These are phyloP conservation scores for Boletus tomentosulus DNA, from an alignment of 768 basidiomycete species.

Conservation along the genomic window DNA sequence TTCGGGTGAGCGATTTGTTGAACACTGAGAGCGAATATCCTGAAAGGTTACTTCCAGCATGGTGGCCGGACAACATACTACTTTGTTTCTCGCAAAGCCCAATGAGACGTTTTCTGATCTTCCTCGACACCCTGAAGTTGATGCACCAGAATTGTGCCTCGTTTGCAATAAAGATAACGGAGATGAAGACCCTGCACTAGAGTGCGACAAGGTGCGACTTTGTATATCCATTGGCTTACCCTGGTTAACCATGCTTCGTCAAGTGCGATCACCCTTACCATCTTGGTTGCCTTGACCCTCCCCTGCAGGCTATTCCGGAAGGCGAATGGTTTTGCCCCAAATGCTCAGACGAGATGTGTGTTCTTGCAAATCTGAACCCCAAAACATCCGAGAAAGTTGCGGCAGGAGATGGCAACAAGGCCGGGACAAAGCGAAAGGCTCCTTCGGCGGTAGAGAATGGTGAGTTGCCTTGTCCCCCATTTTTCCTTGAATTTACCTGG, in stretches of 20 bases:
- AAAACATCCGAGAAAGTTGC: slow-evolving; percentile 19
- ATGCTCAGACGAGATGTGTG: slow-evolving; percentile 59
- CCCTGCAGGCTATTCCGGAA: slow-evolving; percentile 70
- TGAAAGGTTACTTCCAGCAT: slow-evolving; percentile 44
- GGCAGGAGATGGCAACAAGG: slow-evolving; percentile 19
- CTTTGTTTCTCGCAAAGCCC: slow-evolving; percentile 75
- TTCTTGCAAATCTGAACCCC: slow-evolving; percentile 26
- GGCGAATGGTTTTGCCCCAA: slow-evolving; percentile 92
- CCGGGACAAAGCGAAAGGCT: slow-evolving; percentile 46
- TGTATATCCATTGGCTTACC: background rate
- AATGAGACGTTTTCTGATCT: slow-evolving; percentile 72
- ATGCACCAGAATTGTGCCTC: slow-evolving; percentile 64
- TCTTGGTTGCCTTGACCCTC: slow-evolving; percentile 74
- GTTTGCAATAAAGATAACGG: slow-evolving; percentile 68
- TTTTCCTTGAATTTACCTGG: background rate
- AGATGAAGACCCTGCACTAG: slow-evolving; percentile 70
- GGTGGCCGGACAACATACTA: slow-evolving; percentile 83
- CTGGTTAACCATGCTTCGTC: slow-evolving; percentile 2
- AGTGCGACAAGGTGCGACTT: slow-evolving; percentile 79
- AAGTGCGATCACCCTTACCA: slow-evolving; percentile 93
- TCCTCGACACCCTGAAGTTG: slow-evolving; percentile 77
- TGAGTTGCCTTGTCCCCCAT: slow-evolving; percentile 19
- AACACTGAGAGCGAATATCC: background rate
- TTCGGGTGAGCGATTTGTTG: slow-evolving; percentile 52
- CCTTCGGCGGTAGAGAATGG: slow-evolving; percentile 35